Evolutionary conservation across 2,329 filamentous ascomycete species (phyloP), one percentile per base, ranked within the genome.

Genomic region (Cercospora sp.): DNA sequence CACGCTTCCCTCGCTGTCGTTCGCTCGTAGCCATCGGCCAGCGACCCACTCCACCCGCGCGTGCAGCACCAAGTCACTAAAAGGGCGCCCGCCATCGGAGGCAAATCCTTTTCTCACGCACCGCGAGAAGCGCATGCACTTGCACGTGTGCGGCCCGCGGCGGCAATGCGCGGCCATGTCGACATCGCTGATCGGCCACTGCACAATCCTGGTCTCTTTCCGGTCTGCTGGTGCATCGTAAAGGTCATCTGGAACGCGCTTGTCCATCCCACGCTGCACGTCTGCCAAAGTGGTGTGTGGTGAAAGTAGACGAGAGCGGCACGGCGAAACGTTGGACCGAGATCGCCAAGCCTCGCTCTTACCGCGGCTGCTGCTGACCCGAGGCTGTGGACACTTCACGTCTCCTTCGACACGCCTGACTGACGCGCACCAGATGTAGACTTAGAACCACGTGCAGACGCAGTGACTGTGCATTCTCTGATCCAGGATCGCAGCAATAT

Each of bases 361-460:
- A 12, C 51, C 53, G 53, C 53, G 53, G 26, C 53, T 30, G 26
- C 13, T 58, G 30, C 30, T 18, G 16, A 58, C n/a, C 53, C 53
- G 53, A 58, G 53, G 53, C 13, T 16, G 24, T 57, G 51, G 16
- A 32, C 51, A 65, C 53, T 58, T 58, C 53, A 32, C 30, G 53
- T 21, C 30, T 58, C 12, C 3, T 16, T n/a, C 24, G 43, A 49
- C 43, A 49, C 28, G 51, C 24, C 21, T 30, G 30, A 5, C 24
- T 57, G 2, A 57, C 16, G 28, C 13, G 28, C 13, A 3, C 16
- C 28, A 32, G 53, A 34, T 13, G 34, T 32, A 58, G 53, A 58
- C 53, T 21, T 12, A 32, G 53, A 58, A 16, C 53, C 28, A 26
- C 26, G 9, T 21, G 26, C 10, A 2, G 21, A 16, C 4, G 53